Evolutionary conservation across 352 stramenopile species (phyloP), one percentile per base, ranked within the genome.

Genomic region (Pseudoperonospora humuli): DNA sequence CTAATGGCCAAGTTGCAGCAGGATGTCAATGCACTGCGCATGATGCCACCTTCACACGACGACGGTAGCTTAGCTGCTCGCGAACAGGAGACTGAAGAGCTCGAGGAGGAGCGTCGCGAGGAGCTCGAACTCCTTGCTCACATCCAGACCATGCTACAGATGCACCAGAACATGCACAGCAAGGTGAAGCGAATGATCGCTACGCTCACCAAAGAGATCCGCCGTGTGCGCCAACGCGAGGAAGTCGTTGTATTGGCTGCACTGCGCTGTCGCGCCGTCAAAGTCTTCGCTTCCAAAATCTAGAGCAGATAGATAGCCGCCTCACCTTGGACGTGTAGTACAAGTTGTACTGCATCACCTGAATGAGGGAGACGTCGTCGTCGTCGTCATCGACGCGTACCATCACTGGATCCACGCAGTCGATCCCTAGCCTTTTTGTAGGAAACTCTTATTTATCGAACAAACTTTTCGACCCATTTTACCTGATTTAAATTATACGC

Each of bases 61-160:
- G 52, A 64, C 48, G 63, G 57, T 28, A 75, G 60, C 19, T 29
- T 70, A 5, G 43, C 42, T 2, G 60, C 60, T 0, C 61, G 64
- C 13, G 28, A 54, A 15, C 51, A 79, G 34, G 70, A 86, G 54
- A 50, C 71, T 5, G 54, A 78, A 14, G 70, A 86, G 49, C 61
- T 86, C 8, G 41, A 67, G 14, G 64, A 80, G 17, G 74, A 86
- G 56, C 68, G 69, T n/a, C 54, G 69, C 15, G 74, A 86, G 28
- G 74, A 86, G 45, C 42, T 80, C 1, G 51, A 64, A 25, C 61
- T 86, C 20, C 61, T 86, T 13, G 50, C 43, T 19, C 70, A 84
- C 53, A 73, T 86, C 35, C 54, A 60, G 7, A 35, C 33, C 45
- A 69, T 82, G 45, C 61, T 81, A 35, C 46, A 45, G n/a, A 50